These are phyloP conservation scores for Allomyces arbusculus DNA, from an alignment of 192 early-diverging fungal species.

Conservation along the genomic window DNA sequence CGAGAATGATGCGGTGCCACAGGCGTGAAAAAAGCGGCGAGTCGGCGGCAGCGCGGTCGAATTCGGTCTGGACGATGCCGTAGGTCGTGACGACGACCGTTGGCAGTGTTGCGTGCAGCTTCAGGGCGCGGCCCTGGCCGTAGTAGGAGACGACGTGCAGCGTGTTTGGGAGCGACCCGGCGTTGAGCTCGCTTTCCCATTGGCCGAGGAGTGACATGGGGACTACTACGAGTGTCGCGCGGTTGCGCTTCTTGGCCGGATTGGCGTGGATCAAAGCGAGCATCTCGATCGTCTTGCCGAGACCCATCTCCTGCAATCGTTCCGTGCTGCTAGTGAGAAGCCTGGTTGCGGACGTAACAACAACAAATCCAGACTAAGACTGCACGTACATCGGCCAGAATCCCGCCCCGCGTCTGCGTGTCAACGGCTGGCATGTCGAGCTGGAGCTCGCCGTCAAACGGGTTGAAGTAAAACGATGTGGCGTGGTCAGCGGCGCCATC, in stretches of 20 bases:
- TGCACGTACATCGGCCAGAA: conserved; percentile 21
- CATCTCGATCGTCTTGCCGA: conserved; percentile 39
- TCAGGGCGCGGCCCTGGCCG: conserved; percentile 18
- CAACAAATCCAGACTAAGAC: background rate
- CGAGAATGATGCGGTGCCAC: conserved; percentile 75
- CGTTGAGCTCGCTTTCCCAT: conserved; percentile 48
- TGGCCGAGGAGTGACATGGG: conserved; percentile 48
- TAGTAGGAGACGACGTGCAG: conserved; percentile 40
- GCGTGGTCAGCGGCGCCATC: background rate
- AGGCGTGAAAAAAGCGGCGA: conserved; percentile 38
- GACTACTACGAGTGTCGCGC: conserved; percentile 45
- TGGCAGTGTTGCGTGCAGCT: conserved; percentile 2
- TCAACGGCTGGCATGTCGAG: conserved; percentile 22
- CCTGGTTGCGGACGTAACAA: background rate
- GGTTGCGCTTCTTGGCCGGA: conserved; percentile 4
- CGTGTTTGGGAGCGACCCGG: conserved; percentile 16
- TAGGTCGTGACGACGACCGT: conserved; percentile 59
- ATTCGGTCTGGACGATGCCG: conserved; percentile 37
- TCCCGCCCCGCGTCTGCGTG: conserved; percentile 23
- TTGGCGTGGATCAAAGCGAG: conserved; percentile 30
- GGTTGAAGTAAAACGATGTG: background rate
- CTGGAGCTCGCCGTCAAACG: conserved; percentile 13
- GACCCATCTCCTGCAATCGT: conserved; percentile 20
- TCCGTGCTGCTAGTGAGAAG: background rate
- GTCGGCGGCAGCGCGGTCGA: conserved; percentile 9